Evolutionary conservation across 805 yeast species (phyloP).

Genomic region (Barnettozyma botsteinii): DNA sequence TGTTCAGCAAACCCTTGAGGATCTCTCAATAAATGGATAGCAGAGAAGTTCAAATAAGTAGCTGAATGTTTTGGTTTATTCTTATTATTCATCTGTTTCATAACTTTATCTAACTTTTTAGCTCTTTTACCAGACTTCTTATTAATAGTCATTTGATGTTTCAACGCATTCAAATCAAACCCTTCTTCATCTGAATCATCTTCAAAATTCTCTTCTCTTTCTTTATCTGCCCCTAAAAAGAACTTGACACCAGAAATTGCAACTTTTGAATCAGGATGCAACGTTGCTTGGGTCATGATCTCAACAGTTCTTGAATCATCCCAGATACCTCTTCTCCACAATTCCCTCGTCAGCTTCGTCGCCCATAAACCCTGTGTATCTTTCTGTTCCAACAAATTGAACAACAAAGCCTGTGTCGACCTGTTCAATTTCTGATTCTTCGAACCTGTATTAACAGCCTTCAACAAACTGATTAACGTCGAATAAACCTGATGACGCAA

Average conservation of each 20-base stretch:
- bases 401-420: slow-evolving; percentile 86
- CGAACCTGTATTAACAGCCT: slow-evolving; percentile 79
- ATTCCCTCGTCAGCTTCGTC: slow-evolving; percentile 85
- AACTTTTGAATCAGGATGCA: slow-evolving; percentile 81
- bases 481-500: slow-evolving; percentile 78
- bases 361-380: slow-evolving; percentile 93
- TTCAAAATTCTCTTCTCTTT: slow-evolving; percentile 77
- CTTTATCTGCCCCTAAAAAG: slow-evolving; percentile 92
- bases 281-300: slow-evolving; percentile 92
- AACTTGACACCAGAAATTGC: slow-evolving; percentile 86
- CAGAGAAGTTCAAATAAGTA: slow-evolving; percentile 83
- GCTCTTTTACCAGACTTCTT: slow-evolving; percentile 78
- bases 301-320: slow-evolving; percentile 97
- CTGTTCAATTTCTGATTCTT: slow-evolving; percentile 86
- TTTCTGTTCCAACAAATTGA: slow-evolving; percentile 75
- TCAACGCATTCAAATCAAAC: slow-evolving; percentile 64
- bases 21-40: slow-evolving; percentile 88
- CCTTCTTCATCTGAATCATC: slow-evolving; percentile 69
- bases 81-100: slow-evolving; percentile 63
- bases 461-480: slow-evolving; percentile 71
- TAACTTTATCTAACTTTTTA: slow-evolving; percentile 71
- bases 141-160: slow-evolving; percentile 77
- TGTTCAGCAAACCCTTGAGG: slow-evolving; percentile 97
- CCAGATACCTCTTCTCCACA: slow-evolving; percentile 98
- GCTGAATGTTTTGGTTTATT: slow-evolving; percentile 49